These are phyloP conservation scores for Pythium sp. DNA, from an alignment of 352 stramenopile species.

Conservation along the genomic window DNA sequence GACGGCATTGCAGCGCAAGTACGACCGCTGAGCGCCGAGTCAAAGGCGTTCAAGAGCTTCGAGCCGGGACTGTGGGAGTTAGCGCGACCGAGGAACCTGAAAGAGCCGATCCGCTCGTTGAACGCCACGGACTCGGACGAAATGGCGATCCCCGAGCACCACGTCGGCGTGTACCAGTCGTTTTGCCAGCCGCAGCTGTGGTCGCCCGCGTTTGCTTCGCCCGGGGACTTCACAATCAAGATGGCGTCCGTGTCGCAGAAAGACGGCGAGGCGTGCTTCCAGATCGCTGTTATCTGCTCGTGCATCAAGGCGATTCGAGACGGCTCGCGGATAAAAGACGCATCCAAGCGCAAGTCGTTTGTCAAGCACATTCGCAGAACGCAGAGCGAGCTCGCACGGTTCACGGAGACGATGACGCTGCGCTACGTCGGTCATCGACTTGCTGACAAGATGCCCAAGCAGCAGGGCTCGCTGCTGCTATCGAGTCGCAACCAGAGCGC, in stretches of 20 bases:
- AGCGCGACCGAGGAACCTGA: constrained; percentile 18
- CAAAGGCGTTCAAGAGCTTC: constrained; percentile 5
- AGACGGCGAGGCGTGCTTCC: constrained; percentile 41
- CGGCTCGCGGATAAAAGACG: constrained; percentile 28
- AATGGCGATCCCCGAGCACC: constrained; percentile 62
- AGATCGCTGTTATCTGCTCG: constrained; percentile 59
- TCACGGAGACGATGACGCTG: constrained; percentile 57
- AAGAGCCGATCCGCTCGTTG: not conserved
- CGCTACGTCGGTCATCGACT: constrained; percentile 64
- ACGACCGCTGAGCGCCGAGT: constrained; percentile 9
- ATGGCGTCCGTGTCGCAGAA: constrained; percentile 42
- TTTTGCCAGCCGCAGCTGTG: constrained; percentile 66
- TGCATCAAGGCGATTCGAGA: constrained; percentile 54
- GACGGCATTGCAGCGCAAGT: constrained; percentile 31
- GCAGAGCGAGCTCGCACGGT: constrained; percentile 45
- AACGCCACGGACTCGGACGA: constrained; percentile 33
- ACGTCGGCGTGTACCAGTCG: constrained; percentile 59
- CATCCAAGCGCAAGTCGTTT: constrained; percentile 63
- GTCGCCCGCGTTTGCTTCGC: constrained; percentile 71
- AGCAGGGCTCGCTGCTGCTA: constrained; percentile 23
- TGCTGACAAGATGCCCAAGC: constrained; percentile 45
- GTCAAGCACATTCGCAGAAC: constrained; percentile 55
- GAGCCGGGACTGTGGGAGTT: constrained; percentile 19
- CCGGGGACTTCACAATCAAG: constrained; percentile 77
- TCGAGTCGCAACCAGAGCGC: constrained; percentile 28